Evolutionary conservation across 2,329 filamentous ascomycete species (phyloP).

Genomic region (Thelonectria blattea): DNA sequence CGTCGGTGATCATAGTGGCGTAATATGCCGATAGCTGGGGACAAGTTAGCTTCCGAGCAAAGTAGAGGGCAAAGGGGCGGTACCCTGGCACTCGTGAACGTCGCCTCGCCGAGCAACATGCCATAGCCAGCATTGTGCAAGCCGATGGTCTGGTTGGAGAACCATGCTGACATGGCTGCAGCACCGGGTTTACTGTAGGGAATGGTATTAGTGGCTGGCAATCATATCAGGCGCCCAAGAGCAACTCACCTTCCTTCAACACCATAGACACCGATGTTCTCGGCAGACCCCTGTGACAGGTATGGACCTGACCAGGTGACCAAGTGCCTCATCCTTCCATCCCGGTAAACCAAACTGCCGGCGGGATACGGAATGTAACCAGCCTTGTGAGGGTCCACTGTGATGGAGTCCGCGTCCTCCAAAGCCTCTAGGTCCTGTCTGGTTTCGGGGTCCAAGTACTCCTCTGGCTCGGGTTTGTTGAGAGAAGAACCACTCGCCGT

Average conservation of each 20-base stretch:
- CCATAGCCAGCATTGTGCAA: constrained; percentile 50
- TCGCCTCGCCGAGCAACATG: constrained; percentile 49
- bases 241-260: constrained; percentile 49
- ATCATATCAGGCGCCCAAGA: accelerated
- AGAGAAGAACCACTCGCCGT: neutral
- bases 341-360: constrained; percentile 51
- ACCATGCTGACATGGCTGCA: constrained; percentile 51
- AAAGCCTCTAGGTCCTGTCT: constrained; percentile 48
- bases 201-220: neutral
- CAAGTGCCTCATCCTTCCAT: constrained; percentile 50
- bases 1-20: constrained; percentile 46
- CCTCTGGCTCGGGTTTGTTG: constrained; percentile 41
- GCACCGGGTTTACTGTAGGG: constrained; percentile 51
- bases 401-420: constrained; percentile 51
- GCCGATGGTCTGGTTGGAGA: constrained; percentile 52
- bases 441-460: constrained; percentile 43
- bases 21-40: constrained; percentile 48
- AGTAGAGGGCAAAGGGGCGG: neutral
- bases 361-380: constrained; percentile 56
- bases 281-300: constrained; percentile 46
- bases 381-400: constrained; percentile 55
- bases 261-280: constrained; percentile 51
- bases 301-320: constrained; percentile 53
- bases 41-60: constrained; percentile 6
- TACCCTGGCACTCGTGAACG: constrained; percentile 51